These are phyloP conservation scores for Blastocystis sp. DNA, from an alignment of 352 stramenopile species.

Conservation along the genomic window DNA sequence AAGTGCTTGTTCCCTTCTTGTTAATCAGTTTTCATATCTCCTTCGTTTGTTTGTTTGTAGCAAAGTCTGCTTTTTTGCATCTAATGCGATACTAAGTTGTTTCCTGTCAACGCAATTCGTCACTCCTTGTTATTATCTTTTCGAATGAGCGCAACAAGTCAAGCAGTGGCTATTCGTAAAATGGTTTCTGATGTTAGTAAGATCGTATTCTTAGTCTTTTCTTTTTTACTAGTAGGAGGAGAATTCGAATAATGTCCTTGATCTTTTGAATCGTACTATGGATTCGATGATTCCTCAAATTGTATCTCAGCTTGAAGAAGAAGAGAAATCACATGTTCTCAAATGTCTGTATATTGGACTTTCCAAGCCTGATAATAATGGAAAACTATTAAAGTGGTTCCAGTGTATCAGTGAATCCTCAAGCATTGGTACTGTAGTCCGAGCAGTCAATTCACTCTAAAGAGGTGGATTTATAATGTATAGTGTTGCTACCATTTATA, in stretches of 20 bases:
- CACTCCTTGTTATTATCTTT: too few species aligned
- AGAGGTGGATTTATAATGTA: not conserved
- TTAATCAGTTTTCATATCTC: conserved; percentile 9
- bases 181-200: not conserved
- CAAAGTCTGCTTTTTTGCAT: conserved; percentile 70
- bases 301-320: conserved; percentile 39
- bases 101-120: too few species aligned
- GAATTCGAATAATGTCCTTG: not conserved
- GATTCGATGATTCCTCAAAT: conserved; percentile 17
- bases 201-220: not conserved
- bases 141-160: not conserved
- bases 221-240: not conserved
- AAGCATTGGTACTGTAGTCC: not conserved
- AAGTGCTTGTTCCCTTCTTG: conserved; percentile 66
- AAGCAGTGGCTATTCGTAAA: not conserved
- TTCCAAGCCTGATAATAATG: conserved; percentile 14
- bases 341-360: conserved; percentile 43
- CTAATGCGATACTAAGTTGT: conserved; percentile 76
- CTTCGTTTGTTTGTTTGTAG: not conserved
- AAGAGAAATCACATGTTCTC: not conserved
- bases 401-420: conserved; percentile 17
- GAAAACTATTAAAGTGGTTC: conserved; percentile 29
- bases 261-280: conserved; percentile 25
- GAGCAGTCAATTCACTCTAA: conserved; percentile 42
- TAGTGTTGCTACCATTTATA: not conserved